These are phyloP conservation scores for Neurospora discreta DNA, from an alignment of 495 filamentous ascomycete species.

Conservation along the genomic window DNA sequence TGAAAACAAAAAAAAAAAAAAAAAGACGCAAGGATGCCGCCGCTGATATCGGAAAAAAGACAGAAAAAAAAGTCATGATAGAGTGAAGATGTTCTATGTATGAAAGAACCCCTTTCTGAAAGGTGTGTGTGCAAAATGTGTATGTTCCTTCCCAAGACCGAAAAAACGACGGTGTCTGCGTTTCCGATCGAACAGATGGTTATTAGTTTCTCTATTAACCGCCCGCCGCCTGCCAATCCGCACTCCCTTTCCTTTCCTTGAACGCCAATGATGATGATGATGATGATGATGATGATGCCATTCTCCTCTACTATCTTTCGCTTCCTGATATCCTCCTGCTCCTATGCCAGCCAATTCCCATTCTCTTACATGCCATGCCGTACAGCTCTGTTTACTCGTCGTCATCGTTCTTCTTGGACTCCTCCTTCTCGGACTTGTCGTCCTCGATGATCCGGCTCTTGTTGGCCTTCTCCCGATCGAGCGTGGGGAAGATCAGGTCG, in stretches of 20 bases:
- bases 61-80: neutral
- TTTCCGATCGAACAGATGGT: neutral
- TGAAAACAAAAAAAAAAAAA: neutral
- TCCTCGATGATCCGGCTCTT: slow-evolving; percentile 51
- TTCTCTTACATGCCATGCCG: slow-evolving; percentile 10
- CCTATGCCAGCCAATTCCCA: neutral
- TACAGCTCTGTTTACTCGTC: slow-evolving; percentile 12
- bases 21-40: neutral
- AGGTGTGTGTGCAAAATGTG: neutral
- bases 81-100: neutral
- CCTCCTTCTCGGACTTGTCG: slow-evolving; percentile 41
- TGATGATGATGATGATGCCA: neutral
- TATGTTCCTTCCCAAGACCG: neutral
- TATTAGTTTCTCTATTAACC: neutral
- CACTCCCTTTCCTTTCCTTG: slow-evolving; percentile 5
- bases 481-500: slow-evolving; percentile 73
- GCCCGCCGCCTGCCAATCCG: neutral
- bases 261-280: slow-evolving; percentile 1
- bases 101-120: neutral
- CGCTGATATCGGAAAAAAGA: neutral
- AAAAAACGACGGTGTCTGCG: neutral
- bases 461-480: slow-evolving; percentile 65
- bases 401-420: slow-evolving; percentile 15
- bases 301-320: slow-evolving; percentile 1
- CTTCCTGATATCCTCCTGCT: neutral